Evolutionary conservation across 371 early-diverging fungal species (phyloP).

Genomic region (Chytridium lagenaria): DNA sequence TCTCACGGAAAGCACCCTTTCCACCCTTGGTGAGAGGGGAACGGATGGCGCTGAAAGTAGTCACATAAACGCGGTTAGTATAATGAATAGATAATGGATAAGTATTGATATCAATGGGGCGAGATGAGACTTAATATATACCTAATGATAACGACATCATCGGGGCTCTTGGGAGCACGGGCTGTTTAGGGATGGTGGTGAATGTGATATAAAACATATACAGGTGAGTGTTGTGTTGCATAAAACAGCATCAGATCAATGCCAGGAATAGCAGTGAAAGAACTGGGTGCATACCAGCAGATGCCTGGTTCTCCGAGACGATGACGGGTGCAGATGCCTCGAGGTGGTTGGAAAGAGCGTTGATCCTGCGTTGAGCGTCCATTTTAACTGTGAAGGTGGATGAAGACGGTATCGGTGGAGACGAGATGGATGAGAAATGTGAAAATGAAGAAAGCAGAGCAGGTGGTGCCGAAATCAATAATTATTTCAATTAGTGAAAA

Average conservation of each 20-base stretch:
- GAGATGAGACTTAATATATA: no score
- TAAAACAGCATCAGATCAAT: no score
- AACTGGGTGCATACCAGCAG: constrained; percentile 15
- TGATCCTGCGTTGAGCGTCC: constrained; percentile 14
- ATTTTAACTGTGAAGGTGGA: no score
- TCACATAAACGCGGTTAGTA: no score
- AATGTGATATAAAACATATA: neutral
- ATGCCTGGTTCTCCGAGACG: constrained; percentile 19
- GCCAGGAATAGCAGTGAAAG: neutral
- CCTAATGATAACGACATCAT: constrained; percentile 57
- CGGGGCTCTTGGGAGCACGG: constrained; percentile 52
- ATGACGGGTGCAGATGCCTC: neutral
- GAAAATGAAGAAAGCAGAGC: neutral
- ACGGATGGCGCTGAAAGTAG: constrained; percentile 67
- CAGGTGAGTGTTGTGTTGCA: no score
- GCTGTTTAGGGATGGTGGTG: constrained; percentile 24
- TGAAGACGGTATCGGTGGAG: neutral
- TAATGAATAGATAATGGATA: neutral
- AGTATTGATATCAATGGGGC: neutral
- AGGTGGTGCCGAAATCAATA: neutral
- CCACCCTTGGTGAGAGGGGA: constrained; percentile 91
- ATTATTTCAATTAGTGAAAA: no score
- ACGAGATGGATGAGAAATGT: neutral
- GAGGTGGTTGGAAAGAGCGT: constrained; percentile 14
- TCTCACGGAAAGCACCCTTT: constrained; percentile 94